Evolutionary conservation across 1,284 basidiomycete genomes (phyloP).

Genomic region (Tylopilus sp.): DNA sequence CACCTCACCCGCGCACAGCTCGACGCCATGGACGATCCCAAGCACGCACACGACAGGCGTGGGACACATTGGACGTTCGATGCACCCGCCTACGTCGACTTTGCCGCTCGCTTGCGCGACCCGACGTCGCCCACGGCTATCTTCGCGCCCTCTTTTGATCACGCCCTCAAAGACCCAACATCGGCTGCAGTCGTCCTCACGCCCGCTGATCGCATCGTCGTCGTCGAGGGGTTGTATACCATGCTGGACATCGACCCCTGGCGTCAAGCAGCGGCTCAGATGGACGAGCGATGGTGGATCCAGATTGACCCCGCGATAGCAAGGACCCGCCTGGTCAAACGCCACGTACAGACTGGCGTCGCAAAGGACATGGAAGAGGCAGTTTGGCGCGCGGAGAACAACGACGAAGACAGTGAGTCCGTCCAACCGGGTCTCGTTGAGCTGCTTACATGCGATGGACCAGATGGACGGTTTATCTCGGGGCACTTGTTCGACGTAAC

Average conservation of each 20-base stretch:
- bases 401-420: slow-evolving; percentile 70
- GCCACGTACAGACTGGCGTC: slow-evolving; percentile 75
- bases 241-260: slow-evolving; percentile 71
- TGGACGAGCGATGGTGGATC: slow-evolving; percentile 81
- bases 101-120: slow-evolving; percentile 38
- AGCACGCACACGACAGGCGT: slow-evolving; percentile 63
- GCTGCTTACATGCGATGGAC: not conserved
- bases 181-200: slow-evolving; percentile 53
- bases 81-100: slow-evolving; percentile 57
- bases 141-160: slow-evolving; percentile 49
- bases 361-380: slow-evolving; percentile 64
- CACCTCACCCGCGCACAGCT: slow-evolving; percentile 68
- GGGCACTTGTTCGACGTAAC: slow-evolving; percentile 22
- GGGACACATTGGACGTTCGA: slow-evolving; percentile 78
- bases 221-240: slow-evolving; percentile 83
- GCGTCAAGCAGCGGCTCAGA: slow-evolving; percentile 56
- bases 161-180: slow-evolving; percentile 61
- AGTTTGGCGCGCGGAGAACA: slow-evolving; percentile 62
- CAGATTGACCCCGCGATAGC: slow-evolving; percentile 60
- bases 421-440: not conserved
- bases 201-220: slow-evolving; percentile 64
- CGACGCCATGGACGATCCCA: slow-evolving; percentile 63
- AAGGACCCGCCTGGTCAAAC: slow-evolving; percentile 57
- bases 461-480: slow-evolving; percentile 26
- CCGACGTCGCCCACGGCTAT: not conserved